Evolutionary conservation across 495 filamentous ascomycete species (phyloP).

Genomic region (Neurospora hispaniola): DNA sequence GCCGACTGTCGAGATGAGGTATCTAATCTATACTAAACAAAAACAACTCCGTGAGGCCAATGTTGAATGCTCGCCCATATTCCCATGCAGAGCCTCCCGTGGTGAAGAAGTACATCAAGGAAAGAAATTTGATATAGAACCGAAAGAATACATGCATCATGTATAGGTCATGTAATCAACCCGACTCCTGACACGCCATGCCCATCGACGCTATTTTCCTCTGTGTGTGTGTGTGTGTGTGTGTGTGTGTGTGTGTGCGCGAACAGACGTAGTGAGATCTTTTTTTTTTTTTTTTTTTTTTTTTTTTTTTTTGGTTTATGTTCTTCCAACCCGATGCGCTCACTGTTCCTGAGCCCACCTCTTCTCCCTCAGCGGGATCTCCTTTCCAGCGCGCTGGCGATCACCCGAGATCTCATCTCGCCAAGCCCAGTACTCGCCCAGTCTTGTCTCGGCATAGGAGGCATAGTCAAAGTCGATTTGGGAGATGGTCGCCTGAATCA

Average conservation of each 20-base stretch:
- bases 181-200: background rate
- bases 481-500: conserved; percentile 91
- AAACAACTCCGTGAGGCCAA: conserved; percentile 8
- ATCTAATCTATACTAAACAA: background rate
- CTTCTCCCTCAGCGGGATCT: conserved; percentile 65
- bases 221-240: background rate
- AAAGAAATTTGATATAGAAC: background rate
- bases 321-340: background rate
- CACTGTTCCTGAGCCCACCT: conserved; percentile 62
- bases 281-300: background rate
- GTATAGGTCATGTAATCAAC: background rate
- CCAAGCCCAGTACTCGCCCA: conserved; percentile 97
- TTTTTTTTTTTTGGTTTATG: background rate
- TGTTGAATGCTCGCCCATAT: conserved; percentile 19
- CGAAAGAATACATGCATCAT: background rate
- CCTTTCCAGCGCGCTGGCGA: conserved; percentile 42
- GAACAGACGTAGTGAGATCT: background rate
- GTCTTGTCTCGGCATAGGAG: conserved; percentile 72
- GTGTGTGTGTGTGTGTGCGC: background rate
- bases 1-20: background rate
- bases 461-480: conserved; percentile 98
- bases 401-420: conserved; percentile 57
- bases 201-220: background rate
- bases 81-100: conserved; percentile 6
- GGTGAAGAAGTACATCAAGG: background rate